Evolutionary conservation across 106 monocot species (phyloP), one percentile per base, ranked within the genome.

Genomic region (Allium fistulosum): DNA sequence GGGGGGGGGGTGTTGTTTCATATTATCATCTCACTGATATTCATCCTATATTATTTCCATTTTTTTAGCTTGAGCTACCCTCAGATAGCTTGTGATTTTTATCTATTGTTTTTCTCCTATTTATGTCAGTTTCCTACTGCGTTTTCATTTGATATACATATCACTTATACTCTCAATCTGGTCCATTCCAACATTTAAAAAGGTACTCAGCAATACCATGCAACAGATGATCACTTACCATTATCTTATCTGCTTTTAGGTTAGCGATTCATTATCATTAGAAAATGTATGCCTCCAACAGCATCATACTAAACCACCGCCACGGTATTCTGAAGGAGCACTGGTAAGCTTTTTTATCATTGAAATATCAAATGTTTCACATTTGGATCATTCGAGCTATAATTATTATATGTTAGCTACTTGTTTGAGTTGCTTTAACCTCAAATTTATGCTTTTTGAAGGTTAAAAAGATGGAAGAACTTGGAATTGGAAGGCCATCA

Each of bases 401-500:
- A 37, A 5, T 37, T 37, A 37, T 37, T 37, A 37, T 37, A 2
- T 37, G 37, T 37, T 37, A 37, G 37, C 37, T 37, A 37, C 0
- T 37, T 37, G 37, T 37, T 37, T 37, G 37, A 37, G 37, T 5
- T 28, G 28, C 28, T 28, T 28, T 28, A 28, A 3, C 37, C 37
- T 0, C 37, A 37, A 49, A 26, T 49, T 65, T 49, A 17, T 17
- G n/a, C 9, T 49, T 6, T 48, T 6, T 75, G 72, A 62, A 95
- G 96, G 82, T 96, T 64, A 92, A 96, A 84, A 96, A 88, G 58
- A 75, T 96, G 61, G 96, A 96, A 79, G 96, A 96, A 76, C 96
- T 96, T 78, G 96, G 96, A 69, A 96, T 96, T 78, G 96, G 96
- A 80, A 88, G 96, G 62, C 96, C 96, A 18, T 96, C 96, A 37